Base-by-base conservation (phyloP, 179 eudicot species). In the Camellia oleifera region DNA sequence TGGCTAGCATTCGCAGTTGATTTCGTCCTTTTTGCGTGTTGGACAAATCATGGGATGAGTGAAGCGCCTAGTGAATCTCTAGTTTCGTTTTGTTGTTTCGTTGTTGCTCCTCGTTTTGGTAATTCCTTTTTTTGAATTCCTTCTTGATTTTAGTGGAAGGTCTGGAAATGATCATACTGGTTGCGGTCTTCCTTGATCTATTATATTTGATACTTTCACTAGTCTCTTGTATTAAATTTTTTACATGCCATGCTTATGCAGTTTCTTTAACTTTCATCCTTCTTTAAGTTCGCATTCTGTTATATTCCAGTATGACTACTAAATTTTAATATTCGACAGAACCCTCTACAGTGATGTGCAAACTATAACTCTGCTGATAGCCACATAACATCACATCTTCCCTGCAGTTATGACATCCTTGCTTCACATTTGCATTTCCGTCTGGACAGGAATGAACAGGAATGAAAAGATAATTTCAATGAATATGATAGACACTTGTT, bases 101-200 rank as follows among this genome's bases (percentile, higher is more conserved):
- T 50, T 52, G 40, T 66, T 77, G 74, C 65, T 77, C 64, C 48
- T 32, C 53, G 53, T 76, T 67, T 77, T 77, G 73, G 53, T 40
- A 53, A 77, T 67, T 73, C 32, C 63, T 77, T 67, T 9, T 32
- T 18, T 63, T 63, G 53, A 53, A 26, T 66, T 77, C 64, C 8
- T 50, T 67, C 26, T 77, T 53, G 45, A 74, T 26, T 77, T 77
- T 66, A 52, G 44, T 72, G 58, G 58, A 50, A 9, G 53, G 32
- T 71, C 75, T 52, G 75, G 76, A 54, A 54, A 6, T 11, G 18
- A 73, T 73, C 60, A 50, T 26, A 42, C 63, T 32, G 46, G 18
- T 13, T 73, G 76, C 60, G 23, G n/a, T 54, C 44, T 53, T 54
- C 44, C n/a, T 2, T 23, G 23, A 53, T 40, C 76, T 54, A 54